These are phyloP conservation scores for Candida insectalens DNA, from an alignment of 805 yeast species.

Conservation along the genomic window DNA sequence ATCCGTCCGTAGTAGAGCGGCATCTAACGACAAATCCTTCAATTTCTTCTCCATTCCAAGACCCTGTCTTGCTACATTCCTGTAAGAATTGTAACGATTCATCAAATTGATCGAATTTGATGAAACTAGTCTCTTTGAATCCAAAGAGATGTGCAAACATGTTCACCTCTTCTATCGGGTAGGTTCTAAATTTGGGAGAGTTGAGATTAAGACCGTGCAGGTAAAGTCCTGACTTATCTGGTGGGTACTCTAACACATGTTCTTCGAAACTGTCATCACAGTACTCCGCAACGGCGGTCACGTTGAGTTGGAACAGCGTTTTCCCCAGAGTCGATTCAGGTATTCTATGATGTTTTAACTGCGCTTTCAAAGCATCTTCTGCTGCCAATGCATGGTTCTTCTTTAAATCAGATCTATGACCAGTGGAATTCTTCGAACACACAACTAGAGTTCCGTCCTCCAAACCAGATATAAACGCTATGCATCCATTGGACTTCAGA, in stretches of 20 bases:
- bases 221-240: conserved; percentile 69
- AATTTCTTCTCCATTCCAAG: conserved; percentile 58
- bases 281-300: conserved; percentile 85
- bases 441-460: conserved; percentile 71
- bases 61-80: conserved; percentile 53
- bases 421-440: conserved; percentile 88
- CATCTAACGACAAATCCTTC: conserved; percentile 94
- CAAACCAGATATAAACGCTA: conserved; percentile 71
- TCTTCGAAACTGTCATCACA: conserved; percentile 94
- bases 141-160: conserved; percentile 61
- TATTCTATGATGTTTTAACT: conserved; percentile 33
- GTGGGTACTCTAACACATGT: conserved; percentile 71
- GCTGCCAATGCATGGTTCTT: conserved; percentile 75
- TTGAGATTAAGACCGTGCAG: conserved; percentile 83
- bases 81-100: conserved; percentile 43
- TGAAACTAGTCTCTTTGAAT: conserved; percentile 48
- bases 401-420: conserved; percentile 34
- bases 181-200: conserved; percentile 50
- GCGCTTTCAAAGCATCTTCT: conserved; percentile 42
- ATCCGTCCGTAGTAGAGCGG: conserved; percentile 14
- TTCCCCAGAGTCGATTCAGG: conserved; percentile 44
- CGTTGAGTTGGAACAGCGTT: conserved; percentile 35
- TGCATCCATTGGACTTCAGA: conserved; percentile 89
- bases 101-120: conserved; percentile 28
- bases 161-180: conserved; percentile 49